Conservation (phyloP, 257 asterid species). For the Solanum chiquidenum region DNA sequence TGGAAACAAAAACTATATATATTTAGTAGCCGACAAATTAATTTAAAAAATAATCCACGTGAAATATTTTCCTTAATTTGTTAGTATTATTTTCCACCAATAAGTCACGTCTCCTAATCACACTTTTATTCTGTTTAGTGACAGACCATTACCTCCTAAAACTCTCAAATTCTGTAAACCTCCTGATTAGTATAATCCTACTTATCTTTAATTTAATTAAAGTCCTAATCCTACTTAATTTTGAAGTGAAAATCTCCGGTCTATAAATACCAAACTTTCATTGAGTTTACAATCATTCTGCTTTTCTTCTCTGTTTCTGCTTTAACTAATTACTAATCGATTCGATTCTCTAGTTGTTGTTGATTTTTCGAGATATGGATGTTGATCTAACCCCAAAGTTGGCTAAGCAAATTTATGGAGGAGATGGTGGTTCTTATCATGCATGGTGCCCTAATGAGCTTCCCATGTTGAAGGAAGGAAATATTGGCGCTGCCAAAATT, state of each 20-base stretch:
- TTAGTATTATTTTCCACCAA: neutral
- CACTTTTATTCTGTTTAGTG: neutral
- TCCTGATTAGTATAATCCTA: neutral
- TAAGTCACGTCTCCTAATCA: neutral
- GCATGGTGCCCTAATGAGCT: constrained; percentile 68
- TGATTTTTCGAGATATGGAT: constrained; percentile 26
- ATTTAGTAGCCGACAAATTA: neutral
- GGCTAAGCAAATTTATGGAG: neutral
- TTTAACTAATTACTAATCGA: neutral
- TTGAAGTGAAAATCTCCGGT: neutral
- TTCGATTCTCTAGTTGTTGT: neutral
- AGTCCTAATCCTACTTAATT: neutral
- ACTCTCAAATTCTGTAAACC: neutral
- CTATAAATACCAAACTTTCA: neutral
- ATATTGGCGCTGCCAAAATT: constrained; percentile 66
- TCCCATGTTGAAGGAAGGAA: constrained; percentile 44
- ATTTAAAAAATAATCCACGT: neutral
- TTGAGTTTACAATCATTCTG: neutral
- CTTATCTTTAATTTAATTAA: neutral
- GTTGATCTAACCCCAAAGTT: constrained; percentile 53
- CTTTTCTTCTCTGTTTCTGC: neutral
- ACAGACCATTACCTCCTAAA: neutral
- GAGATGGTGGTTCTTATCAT: constrained; percentile 2
- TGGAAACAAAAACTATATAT: too few relatives aligned
- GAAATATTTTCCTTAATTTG: neutral